Evolutionary conservation across 2,329 filamentous ascomycete genomes (phyloP).

Genomic region (Curvularia verruculosa): DNA sequence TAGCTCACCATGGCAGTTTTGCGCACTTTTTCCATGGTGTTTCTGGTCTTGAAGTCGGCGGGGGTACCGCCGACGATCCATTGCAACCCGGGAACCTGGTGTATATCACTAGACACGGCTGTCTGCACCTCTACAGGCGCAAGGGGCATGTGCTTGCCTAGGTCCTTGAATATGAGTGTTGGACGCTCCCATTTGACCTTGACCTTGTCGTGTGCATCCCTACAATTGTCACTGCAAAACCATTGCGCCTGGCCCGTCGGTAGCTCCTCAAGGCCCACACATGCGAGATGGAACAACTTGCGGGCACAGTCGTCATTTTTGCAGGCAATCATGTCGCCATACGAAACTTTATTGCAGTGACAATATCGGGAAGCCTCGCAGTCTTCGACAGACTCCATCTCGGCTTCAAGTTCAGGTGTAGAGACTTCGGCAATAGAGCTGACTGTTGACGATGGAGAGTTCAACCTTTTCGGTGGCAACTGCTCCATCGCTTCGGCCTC

Average conservation of each 20-base stretch:
- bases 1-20: too few relatives aligned
- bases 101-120: constrained; percentile 28
- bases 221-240: constrained; percentile 50
- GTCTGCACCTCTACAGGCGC: constrained; percentile 23
- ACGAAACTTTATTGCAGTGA: constrained; percentile 68
- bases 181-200: constrained; percentile 46
- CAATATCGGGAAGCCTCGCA: constrained; percentile 65
- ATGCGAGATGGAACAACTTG: constrained; percentile 72
- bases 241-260: constrained; percentile 54
- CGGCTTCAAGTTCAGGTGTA: constrained; percentile 45
- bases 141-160: too few relatives aligned
- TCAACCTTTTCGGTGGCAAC: constrained; percentile 25
- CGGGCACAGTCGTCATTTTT: constrained; percentile 68
- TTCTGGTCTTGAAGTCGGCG: too few relatives aligned
- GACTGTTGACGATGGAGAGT: constrained; percentile 40
- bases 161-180: too few relatives aligned
- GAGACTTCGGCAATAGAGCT: constrained; percentile 41
- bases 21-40: too few relatives aligned
- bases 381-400: constrained; percentile 46
- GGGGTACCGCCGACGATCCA: too few relatives aligned
- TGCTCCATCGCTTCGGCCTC: too few relatives aligned
- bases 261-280: constrained; percentile 65
- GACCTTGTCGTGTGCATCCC: constrained; percentile 35
- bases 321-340: constrained; percentile 71
- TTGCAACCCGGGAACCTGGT: constrained; percentile 25